Conservation (phyloP, 2,329 filamentous ascomycete genomes). For the Chaetomium sp. region DNA sequence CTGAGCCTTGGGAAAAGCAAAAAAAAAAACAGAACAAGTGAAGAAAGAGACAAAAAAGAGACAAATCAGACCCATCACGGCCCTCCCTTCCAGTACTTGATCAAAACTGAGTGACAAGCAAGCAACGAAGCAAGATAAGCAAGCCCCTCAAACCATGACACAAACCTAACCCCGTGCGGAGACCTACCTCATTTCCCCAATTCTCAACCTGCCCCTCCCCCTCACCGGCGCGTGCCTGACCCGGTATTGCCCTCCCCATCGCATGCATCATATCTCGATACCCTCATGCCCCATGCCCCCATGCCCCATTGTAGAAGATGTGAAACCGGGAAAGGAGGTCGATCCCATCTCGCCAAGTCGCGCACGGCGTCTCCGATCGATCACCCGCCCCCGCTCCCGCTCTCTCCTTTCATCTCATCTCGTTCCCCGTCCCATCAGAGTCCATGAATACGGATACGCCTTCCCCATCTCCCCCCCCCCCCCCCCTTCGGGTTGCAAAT, state of each 20-base stretch:
- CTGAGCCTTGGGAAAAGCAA: neutral
- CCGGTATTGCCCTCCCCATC: neutral
- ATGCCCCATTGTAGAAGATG: too few species aligned
- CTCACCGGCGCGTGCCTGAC: neutral
- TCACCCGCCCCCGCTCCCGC: neutral
- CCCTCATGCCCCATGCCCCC: too few species aligned
- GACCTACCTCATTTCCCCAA: neutral
- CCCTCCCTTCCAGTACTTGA: neutral
- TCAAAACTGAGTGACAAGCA: neutral
- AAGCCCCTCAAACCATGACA: too few species aligned
- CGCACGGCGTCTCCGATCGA: neutral
- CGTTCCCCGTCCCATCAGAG: neutral
- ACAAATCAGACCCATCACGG: neutral
- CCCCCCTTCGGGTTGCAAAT: neutral
- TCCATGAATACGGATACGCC: too few species aligned
- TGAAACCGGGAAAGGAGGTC: neutral
- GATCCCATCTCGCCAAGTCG: neutral
- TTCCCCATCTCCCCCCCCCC: too few species aligned
- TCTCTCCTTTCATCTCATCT: neutral
- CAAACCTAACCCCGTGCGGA: too few species aligned
- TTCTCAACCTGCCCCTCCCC: too few species aligned
- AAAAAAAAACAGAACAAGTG: neutral
- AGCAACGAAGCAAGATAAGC: too few species aligned
- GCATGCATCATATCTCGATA: neutral
- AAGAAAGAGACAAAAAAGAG: neutral